A percentile compares a stretch with the other conserved stretches of the same genome.
Conservation (phyloP, 169 alveolate genomes). For the Perkinsus marinus region DNA sequence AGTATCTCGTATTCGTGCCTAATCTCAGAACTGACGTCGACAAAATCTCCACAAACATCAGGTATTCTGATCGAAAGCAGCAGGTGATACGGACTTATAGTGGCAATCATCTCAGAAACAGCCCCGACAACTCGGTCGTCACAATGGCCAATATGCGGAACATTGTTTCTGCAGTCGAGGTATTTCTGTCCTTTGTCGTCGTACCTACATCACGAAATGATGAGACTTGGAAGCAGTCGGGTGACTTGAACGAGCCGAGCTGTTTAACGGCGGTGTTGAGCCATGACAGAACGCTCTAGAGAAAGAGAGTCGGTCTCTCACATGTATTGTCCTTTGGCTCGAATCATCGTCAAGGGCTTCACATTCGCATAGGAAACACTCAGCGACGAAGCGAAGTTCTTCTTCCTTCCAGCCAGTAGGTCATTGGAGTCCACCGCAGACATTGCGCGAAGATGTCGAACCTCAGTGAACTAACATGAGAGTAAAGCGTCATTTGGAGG, state of each 20-base stretch:
- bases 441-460: background rate
- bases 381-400: background rate
- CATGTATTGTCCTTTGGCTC: background rate
- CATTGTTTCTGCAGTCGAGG: background rate
- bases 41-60: background rate
- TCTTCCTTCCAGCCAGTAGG: background rate
- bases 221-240: background rate
- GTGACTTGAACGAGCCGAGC: no score
- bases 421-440: background rate
- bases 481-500: no score
- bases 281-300: no score
- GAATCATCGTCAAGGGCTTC: background rate
- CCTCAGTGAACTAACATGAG: background rate
- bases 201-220: background rate
- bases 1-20: background rate
- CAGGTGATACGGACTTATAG: background rate
- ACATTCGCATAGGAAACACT: background rate
- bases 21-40: background rate
- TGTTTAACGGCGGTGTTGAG: no score
- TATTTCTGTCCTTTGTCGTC: background rate
- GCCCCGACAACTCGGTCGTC: background rate
- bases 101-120: background rate
- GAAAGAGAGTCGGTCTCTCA: no score
- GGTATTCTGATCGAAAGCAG: background rate
- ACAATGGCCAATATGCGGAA: background rate